Base-by-base conservation (phyloP, 108 stramenopile species). In the Conticribra weissflogii region DNA sequence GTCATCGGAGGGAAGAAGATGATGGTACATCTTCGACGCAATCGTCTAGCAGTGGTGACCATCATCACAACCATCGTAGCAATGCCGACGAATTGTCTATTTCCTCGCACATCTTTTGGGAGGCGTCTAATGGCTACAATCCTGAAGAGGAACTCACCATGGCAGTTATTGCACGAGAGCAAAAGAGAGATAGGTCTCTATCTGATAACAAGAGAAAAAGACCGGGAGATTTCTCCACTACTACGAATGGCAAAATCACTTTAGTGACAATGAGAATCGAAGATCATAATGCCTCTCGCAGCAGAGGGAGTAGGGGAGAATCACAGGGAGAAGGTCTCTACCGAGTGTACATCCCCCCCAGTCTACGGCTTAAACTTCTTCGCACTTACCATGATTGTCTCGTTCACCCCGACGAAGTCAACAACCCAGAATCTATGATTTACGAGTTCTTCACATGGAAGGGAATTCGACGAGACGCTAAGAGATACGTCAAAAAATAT, bases 381-480 rank as follows among this genome's bases (percentile, higher is more conserved):
- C 44, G 72, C 19, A 73, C 72, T 3, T 73, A 73, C 49, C 72
- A 73, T 58, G 72, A 73, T 51, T 64, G 56, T 33, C 34, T 73
- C 23, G 48, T 73, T 22, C 46, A 64, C 25, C 72, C 72, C 0
- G 48, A 63, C 41, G 63, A 73, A 33, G 63, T 50, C 2, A 64
- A 18, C 47, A 73, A 73, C 51, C 56, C 72, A 31, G 33, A 64
- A 28, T 41, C 54, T 2, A 59, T 73, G 72, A 73, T 73, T 46
- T 73, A 73, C 24, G 63, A 73, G 34, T 73, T 58, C 55, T 73
- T 73, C 33, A 73, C 63, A 12, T 73, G 72, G 72, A 23, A 47
- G 3, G 49, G 48, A 15, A 64, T 73, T 18, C 54, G 72, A 2
- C 54, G 56, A 32, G 72, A 73, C 49, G 72, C 55, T 47, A 31